Evolutionary conservation across 257 asterid species (phyloP).

Genomic region (Forsythia suspensa): DNA sequence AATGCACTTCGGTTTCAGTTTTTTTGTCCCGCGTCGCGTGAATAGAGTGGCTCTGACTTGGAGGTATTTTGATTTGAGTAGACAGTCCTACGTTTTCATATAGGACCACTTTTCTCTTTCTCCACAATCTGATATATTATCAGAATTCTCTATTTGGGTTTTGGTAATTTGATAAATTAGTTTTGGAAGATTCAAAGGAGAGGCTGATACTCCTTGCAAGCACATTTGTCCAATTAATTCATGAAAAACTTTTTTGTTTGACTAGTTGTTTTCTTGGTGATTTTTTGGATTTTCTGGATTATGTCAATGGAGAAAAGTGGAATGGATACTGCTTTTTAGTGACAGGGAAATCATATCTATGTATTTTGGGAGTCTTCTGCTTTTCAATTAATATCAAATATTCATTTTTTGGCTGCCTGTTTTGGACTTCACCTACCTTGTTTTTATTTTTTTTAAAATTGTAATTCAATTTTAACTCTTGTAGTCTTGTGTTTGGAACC

Average conservation of each 20-base stretch:
- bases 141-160: too few species aligned
- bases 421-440: slow-evolving; percentile 7
- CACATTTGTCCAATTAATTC: neutral
- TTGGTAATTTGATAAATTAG: too few species aligned
- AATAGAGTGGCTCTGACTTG: neutral
- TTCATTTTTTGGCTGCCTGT: neutral
- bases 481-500: neutral
- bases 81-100: neutral
- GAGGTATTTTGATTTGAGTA: too few species aligned
- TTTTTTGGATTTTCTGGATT: neutral
- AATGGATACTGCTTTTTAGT: neutral
- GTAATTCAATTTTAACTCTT: neutral
- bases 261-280: neutral
- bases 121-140: too few species aligned
- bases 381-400: neutral
- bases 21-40: too few species aligned
- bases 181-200: neutral
- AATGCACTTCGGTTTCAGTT: too few species aligned
- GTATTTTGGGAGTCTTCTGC: neutral
- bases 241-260: neutral
- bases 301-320: neutral
- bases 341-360: neutral
- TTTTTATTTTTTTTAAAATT: neutral
- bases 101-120: neutral
- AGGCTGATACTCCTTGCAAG: neutral